phyloP scores from a whole-genome alignment of 202 grass and related monocot genomes.

The Digitaria exilis region DNA sequence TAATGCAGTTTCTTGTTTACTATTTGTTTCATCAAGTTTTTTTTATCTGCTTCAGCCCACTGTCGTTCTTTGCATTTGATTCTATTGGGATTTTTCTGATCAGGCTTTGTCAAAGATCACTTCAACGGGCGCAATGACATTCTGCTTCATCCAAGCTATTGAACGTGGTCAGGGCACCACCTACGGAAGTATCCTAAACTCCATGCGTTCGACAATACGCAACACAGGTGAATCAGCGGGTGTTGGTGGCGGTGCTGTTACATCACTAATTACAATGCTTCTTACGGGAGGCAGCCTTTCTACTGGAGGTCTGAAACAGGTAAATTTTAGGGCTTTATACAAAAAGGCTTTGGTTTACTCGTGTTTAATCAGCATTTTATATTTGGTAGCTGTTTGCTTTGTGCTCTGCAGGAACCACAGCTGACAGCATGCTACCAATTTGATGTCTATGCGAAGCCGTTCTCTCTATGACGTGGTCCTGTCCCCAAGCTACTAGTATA shows the following conservation, averaged over 20 bases:
- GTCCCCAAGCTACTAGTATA: not conserved
- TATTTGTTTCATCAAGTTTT: slow-evolving; percentile 17
- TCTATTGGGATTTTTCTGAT: slow-evolving; percentile 32
- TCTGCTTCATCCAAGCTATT: slow-evolving; percentile 97
- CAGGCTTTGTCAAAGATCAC: slow-evolving; percentile 93
- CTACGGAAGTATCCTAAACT: slow-evolving; percentile 86
- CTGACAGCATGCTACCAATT: slow-evolving; percentile 66
- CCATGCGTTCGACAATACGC: slow-evolving; percentile 83
- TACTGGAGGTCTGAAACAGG: slow-evolving; percentile 77
- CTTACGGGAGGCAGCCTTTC: slow-evolving; percentile 65
- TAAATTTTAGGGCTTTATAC: slow-evolving; percentile 33
- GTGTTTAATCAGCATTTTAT: not conserved
- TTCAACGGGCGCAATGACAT: slow-evolving; percentile 98
- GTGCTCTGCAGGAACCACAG: slow-evolving; percentile 78
- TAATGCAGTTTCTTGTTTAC: slow-evolving; percentile 16
- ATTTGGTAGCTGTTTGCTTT: slow-evolving; percentile 15
- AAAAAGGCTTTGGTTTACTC: not conserved
- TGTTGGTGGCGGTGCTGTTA: slow-evolving; percentile 58
- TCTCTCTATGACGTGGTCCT: slow-evolving; percentile 58
- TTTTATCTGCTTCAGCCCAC: slow-evolving; percentile 12
- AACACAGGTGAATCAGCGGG: slow-evolving; percentile 59
- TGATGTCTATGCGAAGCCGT: slow-evolving; percentile 92
- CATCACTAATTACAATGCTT: slow-evolving; percentile 84
- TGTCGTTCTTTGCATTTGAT: slow-evolving; percentile 7
- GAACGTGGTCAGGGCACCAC: slow-evolving; percentile 69